Evolutionary conservation across 257 asterid genomes (phyloP).

Genomic region (Cynanchum wilfordii): DNA sequence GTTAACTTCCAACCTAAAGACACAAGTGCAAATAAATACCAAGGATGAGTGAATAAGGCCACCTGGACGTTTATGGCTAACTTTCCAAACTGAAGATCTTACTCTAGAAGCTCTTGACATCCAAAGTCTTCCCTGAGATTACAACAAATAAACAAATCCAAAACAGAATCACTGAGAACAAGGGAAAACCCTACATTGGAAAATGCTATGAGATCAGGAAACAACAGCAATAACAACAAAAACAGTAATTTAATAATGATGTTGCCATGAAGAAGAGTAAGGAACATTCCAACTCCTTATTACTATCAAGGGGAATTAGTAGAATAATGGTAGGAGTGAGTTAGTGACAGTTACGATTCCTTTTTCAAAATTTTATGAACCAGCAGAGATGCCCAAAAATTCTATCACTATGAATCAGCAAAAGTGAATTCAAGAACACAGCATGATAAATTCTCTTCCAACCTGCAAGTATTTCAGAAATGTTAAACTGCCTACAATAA

Average conservation of each 20-base stretch:
- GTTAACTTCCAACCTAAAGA: not conserved
- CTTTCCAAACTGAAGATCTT: slow-evolving; percentile 70
- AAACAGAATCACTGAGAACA: not conserved
- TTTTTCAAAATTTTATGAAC: too few species aligned
- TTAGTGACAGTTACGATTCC: not conserved
- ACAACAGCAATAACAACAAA: not conserved
- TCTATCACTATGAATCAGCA: not conserved
- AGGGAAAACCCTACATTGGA: not conserved
- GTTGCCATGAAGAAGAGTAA: not conserved
- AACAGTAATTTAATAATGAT: not conserved
- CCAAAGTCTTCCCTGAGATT: slow-evolving; percentile 57
- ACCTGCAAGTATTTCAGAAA: not conserved
- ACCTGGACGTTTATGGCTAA: slow-evolving; percentile 79
- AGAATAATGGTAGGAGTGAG: not conserved
- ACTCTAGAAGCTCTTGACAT: slow-evolving; percentile 56
- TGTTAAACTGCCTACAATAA: not conserved
- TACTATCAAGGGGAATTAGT: not conserved
- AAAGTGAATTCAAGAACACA: not conserved
- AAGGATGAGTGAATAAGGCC: slow-evolving; percentile 10
- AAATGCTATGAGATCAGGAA: not conserved
- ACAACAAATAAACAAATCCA: slow-evolving; percentile 16
- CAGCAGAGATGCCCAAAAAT: not conserved
- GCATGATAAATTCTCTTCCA: not conserved
- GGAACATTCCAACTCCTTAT: not conserved
- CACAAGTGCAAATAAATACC: not conserved